A percentile compares a stretch with the other conserved stretches of the same genome.
These are phyloP conservation scores for Ammopiptanthus mongolicus DNA, from an alignment of 306 rosid genomes.

Conservation along the genomic window DNA sequence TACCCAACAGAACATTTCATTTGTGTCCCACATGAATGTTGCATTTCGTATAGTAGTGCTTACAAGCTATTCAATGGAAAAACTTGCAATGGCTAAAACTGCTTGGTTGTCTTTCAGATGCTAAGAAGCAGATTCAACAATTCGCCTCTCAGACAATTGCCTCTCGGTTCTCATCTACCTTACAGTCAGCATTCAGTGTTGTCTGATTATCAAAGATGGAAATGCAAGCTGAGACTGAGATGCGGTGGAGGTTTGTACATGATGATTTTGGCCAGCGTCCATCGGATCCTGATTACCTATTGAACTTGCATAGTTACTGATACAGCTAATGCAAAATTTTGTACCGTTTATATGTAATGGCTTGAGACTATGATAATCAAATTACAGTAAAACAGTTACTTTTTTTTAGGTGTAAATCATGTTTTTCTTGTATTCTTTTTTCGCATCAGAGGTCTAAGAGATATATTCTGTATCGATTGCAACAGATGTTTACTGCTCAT, in stretches of 20 bases:
- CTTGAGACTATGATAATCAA: constrained; percentile 13
- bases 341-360: constrained; percentile 24
- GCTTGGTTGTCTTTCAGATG: constrained; percentile 56
- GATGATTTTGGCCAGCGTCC: constrained; percentile 30
- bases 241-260: constrained; percentile 49
- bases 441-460: neutral
- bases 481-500: neutral
- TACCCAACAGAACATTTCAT: neutral
- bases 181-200: constrained; percentile 79
- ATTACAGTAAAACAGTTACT: constrained; percentile 4
- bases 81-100: constrained; percentile 1
- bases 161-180: constrained; percentile 65
- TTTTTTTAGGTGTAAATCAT: constrained; percentile 28
- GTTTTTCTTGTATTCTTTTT: constrained; percentile 22
- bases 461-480: neutral
- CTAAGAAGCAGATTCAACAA: constrained; percentile 93
- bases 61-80: constrained; percentile 5
- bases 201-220: constrained; percentile 44
- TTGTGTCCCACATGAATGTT: neutral
- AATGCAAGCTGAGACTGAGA: constrained; percentile 25
- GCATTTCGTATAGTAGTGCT: neutral
- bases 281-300: constrained; percentile 19
- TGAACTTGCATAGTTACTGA: constrained; percentile 30
- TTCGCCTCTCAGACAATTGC: constrained; percentile 85
- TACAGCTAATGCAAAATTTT: constrained; percentile 34